These are phyloP conservation scores for Apiosordaria backusii DNA, from an alignment of 495 filamentous ascomycete species.

Conservation along the genomic window DNA sequence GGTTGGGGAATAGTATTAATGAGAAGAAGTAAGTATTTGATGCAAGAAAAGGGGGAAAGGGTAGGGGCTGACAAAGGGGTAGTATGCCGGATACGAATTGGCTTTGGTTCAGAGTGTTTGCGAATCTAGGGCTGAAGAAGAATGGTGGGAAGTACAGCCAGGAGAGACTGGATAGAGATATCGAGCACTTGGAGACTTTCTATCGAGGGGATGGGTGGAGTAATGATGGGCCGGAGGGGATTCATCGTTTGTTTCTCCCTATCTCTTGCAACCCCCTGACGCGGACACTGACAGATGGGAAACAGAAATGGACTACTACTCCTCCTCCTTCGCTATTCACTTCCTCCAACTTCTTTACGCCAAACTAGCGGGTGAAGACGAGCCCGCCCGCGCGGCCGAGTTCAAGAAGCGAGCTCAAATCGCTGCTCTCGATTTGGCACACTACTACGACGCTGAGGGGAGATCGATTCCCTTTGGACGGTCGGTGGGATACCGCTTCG, in stretches of 20 bases:
- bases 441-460: conserved; percentile 70
- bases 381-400: conserved; percentile 62
- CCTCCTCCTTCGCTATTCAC: conserved; percentile 75
- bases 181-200: conserved; percentile 74
- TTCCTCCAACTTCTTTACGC: conserved; percentile 73
- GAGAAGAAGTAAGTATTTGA: conserved; percentile 53
- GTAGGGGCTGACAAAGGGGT: neutral
- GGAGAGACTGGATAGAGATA: conserved; percentile 64
- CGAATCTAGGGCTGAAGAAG: conserved; percentile 70
- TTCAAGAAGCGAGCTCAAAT: conserved; percentile 63
- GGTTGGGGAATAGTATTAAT: conserved; percentile 69
- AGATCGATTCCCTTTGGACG: conserved; percentile 71
- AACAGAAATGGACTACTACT: conserved; percentile 75
- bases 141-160: conserved; percentile 65
- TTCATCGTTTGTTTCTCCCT: conserved; percentile 48
- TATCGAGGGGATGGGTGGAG: conserved; percentile 77
- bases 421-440: conserved; percentile 65
- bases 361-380: conserved; percentile 65
- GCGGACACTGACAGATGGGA: neutral
- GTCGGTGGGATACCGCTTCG: conserved; percentile 73
- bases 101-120: conserved; percentile 81
- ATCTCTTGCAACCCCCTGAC: neutral
- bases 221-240: conserved; percentile 71
- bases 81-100: conserved; percentile 60
- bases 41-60: neutral